phyloP scores from a whole-genome alignment of 139 green algal species.

The Yamagishiella unicocca region DNA sequence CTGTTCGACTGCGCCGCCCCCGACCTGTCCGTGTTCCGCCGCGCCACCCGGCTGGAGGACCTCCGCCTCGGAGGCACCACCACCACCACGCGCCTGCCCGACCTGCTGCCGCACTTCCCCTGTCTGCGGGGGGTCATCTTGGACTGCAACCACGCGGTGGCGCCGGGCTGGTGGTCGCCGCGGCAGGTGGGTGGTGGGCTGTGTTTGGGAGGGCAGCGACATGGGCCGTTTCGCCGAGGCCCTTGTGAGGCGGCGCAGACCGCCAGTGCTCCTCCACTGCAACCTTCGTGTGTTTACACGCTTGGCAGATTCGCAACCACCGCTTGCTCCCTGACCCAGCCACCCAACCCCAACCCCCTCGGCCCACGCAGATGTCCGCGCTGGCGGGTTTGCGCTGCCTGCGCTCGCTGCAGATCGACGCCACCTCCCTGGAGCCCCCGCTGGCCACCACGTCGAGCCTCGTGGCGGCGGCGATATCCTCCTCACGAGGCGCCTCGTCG shows the following conservation, averaged over 20 bases:
- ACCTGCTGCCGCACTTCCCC: constrained; percentile 14
- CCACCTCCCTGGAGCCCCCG: constrained; percentile 22
- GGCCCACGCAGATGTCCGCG: not conserved
- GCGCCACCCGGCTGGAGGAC: constrained; percentile 25
- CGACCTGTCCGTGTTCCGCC: constrained; percentile 33
- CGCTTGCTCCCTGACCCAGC: too few relatives aligned
- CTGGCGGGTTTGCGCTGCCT: constrained; percentile 12
- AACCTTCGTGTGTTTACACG: too few relatives aligned
- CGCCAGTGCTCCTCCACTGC: too few relatives aligned
- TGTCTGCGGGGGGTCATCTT: constrained; percentile 7
- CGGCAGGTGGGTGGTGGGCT: not conserved
- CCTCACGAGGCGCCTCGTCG: not conserved
- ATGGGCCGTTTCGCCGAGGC: too few relatives aligned
- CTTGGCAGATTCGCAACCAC: too few relatives aligned
- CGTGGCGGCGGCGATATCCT: not conserved
- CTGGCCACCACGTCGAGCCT: not conserved
- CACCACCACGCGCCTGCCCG: constrained; percentile 31
- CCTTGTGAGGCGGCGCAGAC: too few relatives aligned
- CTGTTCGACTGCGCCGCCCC: constrained; percentile 31
- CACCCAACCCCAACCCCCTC: not conserved
- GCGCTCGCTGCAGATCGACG: constrained; percentile 28
- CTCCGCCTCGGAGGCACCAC: constrained; percentile 40
- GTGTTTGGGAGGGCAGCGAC: too few relatives aligned
- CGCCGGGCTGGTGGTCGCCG: constrained; percentile 33
- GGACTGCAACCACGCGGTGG: not conserved